Evolutionary conservation across 1,139 yeast species (phyloP).

Genomic region (Debaryomyces coudertii): DNA sequence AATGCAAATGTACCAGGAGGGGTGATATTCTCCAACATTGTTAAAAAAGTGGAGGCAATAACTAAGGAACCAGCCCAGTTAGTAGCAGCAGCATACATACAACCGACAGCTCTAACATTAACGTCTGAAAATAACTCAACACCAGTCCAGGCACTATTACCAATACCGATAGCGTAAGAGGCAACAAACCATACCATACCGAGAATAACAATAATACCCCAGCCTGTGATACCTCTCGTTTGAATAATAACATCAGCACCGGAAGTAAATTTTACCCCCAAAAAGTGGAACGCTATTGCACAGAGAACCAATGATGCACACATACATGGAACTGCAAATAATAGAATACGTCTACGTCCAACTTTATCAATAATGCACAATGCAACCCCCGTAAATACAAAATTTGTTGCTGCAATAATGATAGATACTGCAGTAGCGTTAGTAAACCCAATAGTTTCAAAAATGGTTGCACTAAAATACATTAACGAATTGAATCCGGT

Average conservation of each 20-base stretch:
- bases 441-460: slow-evolving; percentile 83
- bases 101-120: slow-evolving; percentile 88
- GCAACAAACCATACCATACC: slow-evolving; percentile 89
- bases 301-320: slow-evolving; percentile 71
- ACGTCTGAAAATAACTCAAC: slow-evolving; percentile 90
- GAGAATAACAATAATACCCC: slow-evolving; percentile 86
- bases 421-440: slow-evolving; percentile 92
- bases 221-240: slow-evolving; percentile 60
- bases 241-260: slow-evolving; percentile 46
- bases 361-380: slow-evolving; percentile 80
- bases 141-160: slow-evolving; percentile 98
- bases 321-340: slow-evolving; percentile 82
- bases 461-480: slow-evolving; percentile 91
- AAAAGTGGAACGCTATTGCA: slow-evolving; percentile 86
- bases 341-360: slow-evolving; percentile 81
- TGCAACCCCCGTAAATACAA: slow-evolving; percentile 80
- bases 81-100: slow-evolving; percentile 88
- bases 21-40: slow-evolving; percentile 90
- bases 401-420: slow-evolving; percentile 90
- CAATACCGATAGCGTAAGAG: slow-evolving; percentile 89
- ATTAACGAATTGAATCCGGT: slow-evolving; percentile 94
- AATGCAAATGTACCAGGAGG: slow-evolving; percentile 94
- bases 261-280: slow-evolving; percentile 60
- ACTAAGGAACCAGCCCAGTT: slow-evolving; percentile 96
- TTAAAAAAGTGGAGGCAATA: slow-evolving; percentile 86